phyloP scores from a whole-genome alignment of 2,329 filamentous ascomycete genomes.

The Cadophora sp. region DNA sequence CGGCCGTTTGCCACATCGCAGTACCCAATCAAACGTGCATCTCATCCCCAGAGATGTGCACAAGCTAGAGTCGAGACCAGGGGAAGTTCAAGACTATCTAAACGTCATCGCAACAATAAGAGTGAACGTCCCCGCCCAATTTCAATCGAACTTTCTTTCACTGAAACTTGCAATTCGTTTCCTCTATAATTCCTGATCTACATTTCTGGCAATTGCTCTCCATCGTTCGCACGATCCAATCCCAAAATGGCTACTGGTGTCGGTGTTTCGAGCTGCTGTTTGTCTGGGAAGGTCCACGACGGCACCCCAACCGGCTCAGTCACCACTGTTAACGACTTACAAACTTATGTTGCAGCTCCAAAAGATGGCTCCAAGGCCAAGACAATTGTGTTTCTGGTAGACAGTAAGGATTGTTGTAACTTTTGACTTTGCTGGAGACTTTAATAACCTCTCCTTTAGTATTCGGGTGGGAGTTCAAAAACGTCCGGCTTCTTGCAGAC shows the following conservation, averaged over 20 bases:
- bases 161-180: not conserved
- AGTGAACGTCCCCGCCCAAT: not conserved
- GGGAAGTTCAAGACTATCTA: not conserved
- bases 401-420: conserved; percentile 43
- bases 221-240: not conserved
- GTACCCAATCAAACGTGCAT: not conserved
- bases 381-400: conserved; percentile 53
- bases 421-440: not conserved
- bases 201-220: not conserved
- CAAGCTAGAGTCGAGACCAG: not conserved
- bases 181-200: not conserved
- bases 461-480: conserved; percentile 56
- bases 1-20: not conserved
- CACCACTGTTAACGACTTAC: conserved; percentile 47
- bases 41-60: conserved; percentile 1
- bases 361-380: conserved; percentile 49
- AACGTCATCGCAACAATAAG: conserved; percentile 16
- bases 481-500: conserved; percentile 55
- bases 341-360: conserved; percentile 53
- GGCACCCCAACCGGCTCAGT: conserved; percentile 46
- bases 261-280: conserved; percentile 51
- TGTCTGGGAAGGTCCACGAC: conserved; percentile 49
- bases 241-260: conserved; percentile 47
- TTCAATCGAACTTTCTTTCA: not conserved
- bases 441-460: conserved; percentile 39